phyloP scores from a whole-genome alignment of 148 eudicot species.

The Camellia sinensis region DNA sequence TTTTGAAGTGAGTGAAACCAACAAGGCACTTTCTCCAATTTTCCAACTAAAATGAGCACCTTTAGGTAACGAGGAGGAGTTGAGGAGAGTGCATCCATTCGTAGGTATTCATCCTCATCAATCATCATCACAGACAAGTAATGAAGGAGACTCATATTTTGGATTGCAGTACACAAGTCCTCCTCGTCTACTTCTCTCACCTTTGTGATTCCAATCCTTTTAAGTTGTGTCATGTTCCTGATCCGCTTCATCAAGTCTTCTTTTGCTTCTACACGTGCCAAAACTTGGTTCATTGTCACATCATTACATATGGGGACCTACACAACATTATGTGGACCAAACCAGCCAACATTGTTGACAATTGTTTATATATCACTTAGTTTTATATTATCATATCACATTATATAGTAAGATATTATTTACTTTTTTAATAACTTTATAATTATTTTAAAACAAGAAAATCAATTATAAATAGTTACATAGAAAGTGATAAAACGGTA shows the following conservation, averaged over 20 bases:
- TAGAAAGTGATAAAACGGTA: too few species aligned
- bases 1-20: slow-evolving; percentile 19
- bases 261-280: slow-evolving; percentile 10
- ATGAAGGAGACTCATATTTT: slow-evolving; percentile 7
- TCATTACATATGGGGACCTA: too few species aligned
- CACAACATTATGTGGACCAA: too few species aligned
- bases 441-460: too few species aligned
- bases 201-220: slow-evolving; percentile 17
- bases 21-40: background rate
- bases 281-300: too few species aligned
- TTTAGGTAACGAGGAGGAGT: too few species aligned
- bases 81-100: background rate
- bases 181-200: slow-evolving; percentile 14
- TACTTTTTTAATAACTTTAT: too few species aligned
- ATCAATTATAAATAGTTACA: too few species aligned
- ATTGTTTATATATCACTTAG: too few species aligned
- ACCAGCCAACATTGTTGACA: too few species aligned
- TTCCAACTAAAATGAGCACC: background rate
- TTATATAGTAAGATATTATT: too few species aligned
- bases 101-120: slow-evolving; percentile 7
- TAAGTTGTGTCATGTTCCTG: background rate
- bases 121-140: background rate
- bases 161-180: slow-evolving; percentile 11
- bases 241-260: background rate
- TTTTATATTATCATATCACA: too few species aligned